phyloP scores from a whole-genome alignment of 2,329 filamentous ascomycete species.

The Bisporella sp. region DNA sequence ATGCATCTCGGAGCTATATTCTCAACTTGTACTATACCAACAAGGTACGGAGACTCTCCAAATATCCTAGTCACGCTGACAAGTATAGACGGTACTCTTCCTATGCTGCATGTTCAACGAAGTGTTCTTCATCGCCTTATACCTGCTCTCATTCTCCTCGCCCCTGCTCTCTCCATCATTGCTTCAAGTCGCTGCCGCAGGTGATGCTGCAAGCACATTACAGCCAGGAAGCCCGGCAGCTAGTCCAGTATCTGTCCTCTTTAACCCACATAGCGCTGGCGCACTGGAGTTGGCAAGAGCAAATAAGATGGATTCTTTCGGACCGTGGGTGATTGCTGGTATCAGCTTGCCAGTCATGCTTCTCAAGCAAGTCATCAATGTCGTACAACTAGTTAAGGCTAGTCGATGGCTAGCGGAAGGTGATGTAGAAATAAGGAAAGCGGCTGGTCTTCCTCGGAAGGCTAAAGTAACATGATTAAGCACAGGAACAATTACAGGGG shows the following conservation, averaged over 20 bases:
- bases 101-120: constrained; percentile 87
- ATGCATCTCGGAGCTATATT: constrained; percentile 79
- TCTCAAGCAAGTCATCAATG: constrained; percentile 88
- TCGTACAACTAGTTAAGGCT: constrained; percentile 89
- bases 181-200: constrained; percentile 51
- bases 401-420: constrained; percentile 89
- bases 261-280: constrained; percentile 86
- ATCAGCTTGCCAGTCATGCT: constrained; percentile 83
- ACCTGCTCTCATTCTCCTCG: constrained; percentile 94
- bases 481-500: no score
- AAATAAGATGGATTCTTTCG: constrained; percentile 79
- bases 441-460: constrained; percentile 45
- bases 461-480: constrained; percentile 23
- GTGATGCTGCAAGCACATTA: constrained; percentile 43
- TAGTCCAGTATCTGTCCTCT: constrained; percentile 64
- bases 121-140: constrained; percentile 95
- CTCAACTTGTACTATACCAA: constrained; percentile 96
- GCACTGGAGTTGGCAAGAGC: constrained; percentile 88
- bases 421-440: constrained; percentile 61
- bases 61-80: neutral
- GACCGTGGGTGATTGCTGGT: constrained; percentile 74
- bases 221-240: constrained; percentile 51
- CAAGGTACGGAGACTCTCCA: constrained; percentile 56
- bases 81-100: constrained; percentile 74
- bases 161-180: constrained; percentile 83